Evolutionary conservation across 2,329 filamentous ascomycete species (phyloP).

Genomic region (Dothidotthia symphoricarpi): DNA sequence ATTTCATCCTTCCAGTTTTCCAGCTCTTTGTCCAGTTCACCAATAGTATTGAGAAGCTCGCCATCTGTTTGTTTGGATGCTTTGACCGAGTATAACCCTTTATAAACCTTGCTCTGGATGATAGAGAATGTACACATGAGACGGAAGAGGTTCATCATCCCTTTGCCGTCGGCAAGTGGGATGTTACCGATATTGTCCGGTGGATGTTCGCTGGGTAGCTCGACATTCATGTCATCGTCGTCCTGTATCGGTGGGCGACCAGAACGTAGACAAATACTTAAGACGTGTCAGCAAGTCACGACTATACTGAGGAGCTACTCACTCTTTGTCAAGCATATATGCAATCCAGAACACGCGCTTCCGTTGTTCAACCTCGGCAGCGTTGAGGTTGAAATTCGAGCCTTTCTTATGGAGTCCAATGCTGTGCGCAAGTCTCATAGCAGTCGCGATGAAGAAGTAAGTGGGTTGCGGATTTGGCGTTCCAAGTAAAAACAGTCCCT

Average conservation of each 20-base stretch:
- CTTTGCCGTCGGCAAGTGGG: slow-evolving; percentile 80
- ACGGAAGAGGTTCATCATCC: slow-evolving; percentile 92
- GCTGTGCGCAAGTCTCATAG: slow-evolving; percentile 85
- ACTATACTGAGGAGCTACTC: slow-evolving; percentile 20
- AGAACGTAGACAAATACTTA: slow-evolving; percentile 66
- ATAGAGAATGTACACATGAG: slow-evolving; percentile 87
- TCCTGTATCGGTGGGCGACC: slow-evolving; percentile 70
- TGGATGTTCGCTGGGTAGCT: slow-evolving; percentile 86
- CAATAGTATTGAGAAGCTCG: slow-evolving; percentile 90
- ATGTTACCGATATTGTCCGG: slow-evolving; percentile 94
- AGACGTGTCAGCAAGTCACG: slow-evolving; percentile 14
- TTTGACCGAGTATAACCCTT: slow-evolving; percentile 85
- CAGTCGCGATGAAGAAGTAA: slow-evolving; percentile 85
- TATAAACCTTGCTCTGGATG: slow-evolving; percentile 94
- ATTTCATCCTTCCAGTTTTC: slow-evolving; percentile 97
- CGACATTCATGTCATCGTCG: slow-evolving; percentile 90
- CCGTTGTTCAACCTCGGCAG: slow-evolving; percentile 88
- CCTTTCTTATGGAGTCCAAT: slow-evolving; percentile 95
- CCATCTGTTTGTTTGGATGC: slow-evolving; percentile 89
- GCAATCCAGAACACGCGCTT: slow-evolving; percentile 77
- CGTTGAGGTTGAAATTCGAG: slow-evolving; percentile 88
- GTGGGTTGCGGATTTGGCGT: slow-evolving; percentile 95
- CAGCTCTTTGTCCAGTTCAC: slow-evolving; percentile 77
- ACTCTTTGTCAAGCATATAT: slow-evolving; percentile 72
- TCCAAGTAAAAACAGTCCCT: slow-evolving; percentile 86